phyloP scores from a whole-genome alignment of 352 stramenopile genomes.

The Saprolegnia diclina region DNA sequence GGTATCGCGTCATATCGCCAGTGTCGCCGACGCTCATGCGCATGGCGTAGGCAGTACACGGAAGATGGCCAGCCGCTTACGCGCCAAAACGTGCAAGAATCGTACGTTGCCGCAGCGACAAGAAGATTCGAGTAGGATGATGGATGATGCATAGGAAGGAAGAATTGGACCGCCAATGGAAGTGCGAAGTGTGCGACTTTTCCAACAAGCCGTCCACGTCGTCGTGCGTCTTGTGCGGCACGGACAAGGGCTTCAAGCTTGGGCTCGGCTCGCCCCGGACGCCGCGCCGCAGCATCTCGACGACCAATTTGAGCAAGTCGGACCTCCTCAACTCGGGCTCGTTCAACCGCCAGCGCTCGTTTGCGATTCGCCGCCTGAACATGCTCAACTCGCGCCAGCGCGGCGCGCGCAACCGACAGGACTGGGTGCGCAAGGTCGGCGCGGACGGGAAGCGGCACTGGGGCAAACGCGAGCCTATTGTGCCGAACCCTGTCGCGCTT shows the following conservation, averaged over 20 bases:
- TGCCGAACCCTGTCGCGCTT: conserved; percentile 3
- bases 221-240: conserved; percentile 73
- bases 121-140: background rate
- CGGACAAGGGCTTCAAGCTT: conserved; percentile 72
- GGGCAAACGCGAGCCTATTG: conserved; percentile 55
- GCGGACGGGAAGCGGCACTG: conserved; percentile 79
- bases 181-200: conserved; percentile 85
- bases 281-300: conserved; percentile 24
- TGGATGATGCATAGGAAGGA: conserved; percentile 40
- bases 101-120: conserved; percentile 25
- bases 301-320: conserved; percentile 25
- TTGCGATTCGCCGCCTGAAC: conserved; percentile 81
- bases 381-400: conserved; percentile 80
- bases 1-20: conserved; percentile 26
- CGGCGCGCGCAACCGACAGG: conserved; percentile 68
- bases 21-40: background rate
- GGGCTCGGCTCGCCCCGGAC: conserved; percentile 45
- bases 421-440: conserved; percentile 80
- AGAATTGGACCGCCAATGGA: conserved; percentile 76
- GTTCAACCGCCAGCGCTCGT: conserved; percentile 82
- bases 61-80: conserved; percentile 83
- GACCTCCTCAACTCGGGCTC: conserved; percentile 31
- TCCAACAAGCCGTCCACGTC: conserved; percentile 80
- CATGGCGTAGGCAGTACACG: conserved; percentile 55
- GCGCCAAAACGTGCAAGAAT: conserved; percentile 79